Evolutionary conservation across 2,329 filamentous ascomycete species (phyloP), one percentile per base, ranked within the genome.

Genomic region (Dactylellina sp.): DNA sequence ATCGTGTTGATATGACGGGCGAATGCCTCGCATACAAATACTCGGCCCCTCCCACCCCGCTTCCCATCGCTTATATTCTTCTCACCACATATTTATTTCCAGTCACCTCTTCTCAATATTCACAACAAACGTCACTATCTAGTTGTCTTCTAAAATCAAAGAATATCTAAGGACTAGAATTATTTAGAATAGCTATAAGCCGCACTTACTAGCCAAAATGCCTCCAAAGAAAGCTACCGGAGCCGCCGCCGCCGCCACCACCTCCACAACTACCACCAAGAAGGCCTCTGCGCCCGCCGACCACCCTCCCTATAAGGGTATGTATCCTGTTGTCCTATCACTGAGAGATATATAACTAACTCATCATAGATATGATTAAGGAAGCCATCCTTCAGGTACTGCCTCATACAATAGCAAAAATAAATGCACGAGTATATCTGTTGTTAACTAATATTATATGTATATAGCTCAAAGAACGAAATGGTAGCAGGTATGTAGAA

Each of bases 331-430:
- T 42, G 37, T 20, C 2, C n/a, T n/a, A n/a, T n/a, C n/a, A n/a
- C n/a, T n/a, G n/a, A n/a, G n/a, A n/a, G n/a, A n/a, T n/a, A n/a
- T n/a, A n/a, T n/a, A n/a, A n/a, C n/a, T n/a, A n/a, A n/a, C n/a
- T n/a, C n/a, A n/a, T n/a, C n/a, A n/a, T 57, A 72, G 68, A 75
- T 18, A 75, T 75, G 71, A 75, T 75, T 39, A 75, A 75, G 52
- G 71, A 75, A 35, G 62, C 71, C 0, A 70, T 68, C 37, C 62
- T 74, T 37, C 60, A 66, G 28, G 56, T 60, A 49, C n/a, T n/a
- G n/a, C n/a, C n/a, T n/a, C n/a, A n/a, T 6, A 14, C 40, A 11
- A 49, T 32, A 24, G 24, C n/a, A 20, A 49, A 55, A 32, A n/a
- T 37, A 7, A 59, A 32, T 32, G 32, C 18, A n/a, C n/a, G 28